Percentiles rank a stretch among this genome's conserved stretches.
Conservation (phyloP, 176 grass and related monocot genomes). For the Melocanna baccifera region DNA sequence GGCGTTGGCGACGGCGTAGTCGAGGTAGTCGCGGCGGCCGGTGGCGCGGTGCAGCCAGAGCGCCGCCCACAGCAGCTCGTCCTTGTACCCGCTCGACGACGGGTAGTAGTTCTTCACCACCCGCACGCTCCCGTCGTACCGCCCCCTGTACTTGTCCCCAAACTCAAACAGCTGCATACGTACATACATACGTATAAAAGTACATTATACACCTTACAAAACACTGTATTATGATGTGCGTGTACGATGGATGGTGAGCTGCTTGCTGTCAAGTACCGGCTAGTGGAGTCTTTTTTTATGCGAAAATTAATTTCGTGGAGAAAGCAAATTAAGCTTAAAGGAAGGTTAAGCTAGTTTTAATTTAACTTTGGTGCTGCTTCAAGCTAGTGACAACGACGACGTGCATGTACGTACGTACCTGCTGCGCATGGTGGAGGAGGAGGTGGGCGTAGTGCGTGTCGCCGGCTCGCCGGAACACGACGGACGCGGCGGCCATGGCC, state of each 20-base stretch:
- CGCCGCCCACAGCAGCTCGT: conserved; percentile 94
- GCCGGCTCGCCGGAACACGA: conserved; percentile 58
- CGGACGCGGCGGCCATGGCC: conserved; percentile 73
- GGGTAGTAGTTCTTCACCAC: conserved; percentile 76
- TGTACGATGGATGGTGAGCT: conserved; percentile 1
- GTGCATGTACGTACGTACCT: conserved; percentile 36
- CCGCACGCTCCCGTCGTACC: conserved; percentile 61
- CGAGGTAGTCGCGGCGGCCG: conserved; percentile 39
- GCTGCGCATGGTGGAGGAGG: conserved; percentile 72
- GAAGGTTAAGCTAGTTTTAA: not conserved
- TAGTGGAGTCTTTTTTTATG: not conserved
- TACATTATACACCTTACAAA: not conserved
- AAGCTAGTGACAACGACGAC: not conserved
- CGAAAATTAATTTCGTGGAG: not conserved
- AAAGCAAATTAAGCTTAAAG: conserved; percentile 2
- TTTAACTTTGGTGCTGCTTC: no score
- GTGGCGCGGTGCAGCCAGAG: conserved; percentile 85
- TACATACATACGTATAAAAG: no score
- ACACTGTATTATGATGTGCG: no score
- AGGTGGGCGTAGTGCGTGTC: conserved; percentile 68
- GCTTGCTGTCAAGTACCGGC: not conserved
- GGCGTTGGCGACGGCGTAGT: conserved; percentile 63
- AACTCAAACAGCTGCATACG: conserved; percentile 72
- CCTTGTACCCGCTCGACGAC: conserved; percentile 71
- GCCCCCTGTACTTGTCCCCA: conserved; percentile 57